These are phyloP conservation scores for Jackrogersella minutella DNA, from an alignment of 495 filamentous ascomycete genomes.

Conservation along the genomic window DNA sequence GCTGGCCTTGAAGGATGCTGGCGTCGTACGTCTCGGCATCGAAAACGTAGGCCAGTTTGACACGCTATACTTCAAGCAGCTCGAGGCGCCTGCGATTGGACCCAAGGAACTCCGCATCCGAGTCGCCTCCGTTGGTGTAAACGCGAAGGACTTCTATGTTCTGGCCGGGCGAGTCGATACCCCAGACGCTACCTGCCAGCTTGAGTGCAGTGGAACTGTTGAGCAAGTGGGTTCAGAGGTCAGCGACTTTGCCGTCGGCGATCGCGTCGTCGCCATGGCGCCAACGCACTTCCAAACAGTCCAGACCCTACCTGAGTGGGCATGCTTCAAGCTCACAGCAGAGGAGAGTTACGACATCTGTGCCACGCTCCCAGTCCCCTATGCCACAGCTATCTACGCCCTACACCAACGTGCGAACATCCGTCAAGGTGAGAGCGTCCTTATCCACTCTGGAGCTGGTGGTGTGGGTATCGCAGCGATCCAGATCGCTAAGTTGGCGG, in stretches of 20 bases:
- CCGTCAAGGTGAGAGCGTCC: not conserved
- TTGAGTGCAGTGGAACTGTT: not conserved
- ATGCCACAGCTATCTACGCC: not conserved
- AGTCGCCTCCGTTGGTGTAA: not conserved
- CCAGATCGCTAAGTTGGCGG: not conserved
- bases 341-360: not conserved
- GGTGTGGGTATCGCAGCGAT: not conserved
- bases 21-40: not conserved
- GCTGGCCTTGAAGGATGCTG: not conserved
- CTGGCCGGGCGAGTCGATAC: not conserved
- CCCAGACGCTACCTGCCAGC: not conserved
- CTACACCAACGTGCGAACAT: not conserved
- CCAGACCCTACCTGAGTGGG: not conserved
- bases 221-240: not conserved
- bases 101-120: not conserved
- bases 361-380: not conserved
- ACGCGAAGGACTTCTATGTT: not conserved
- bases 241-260: not conserved
- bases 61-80: not conserved
- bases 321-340: not conserved
- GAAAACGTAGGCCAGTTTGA: not conserved
- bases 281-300: not conserved
- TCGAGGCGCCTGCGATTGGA: not conserved
- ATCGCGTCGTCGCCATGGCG: not conserved
- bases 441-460: not conserved